A percentile compares a stretch with the other conserved stretches of the same genome.
Conservation (phyloP, 805 yeast species). For the Huiozyma naganishii region DNA sequence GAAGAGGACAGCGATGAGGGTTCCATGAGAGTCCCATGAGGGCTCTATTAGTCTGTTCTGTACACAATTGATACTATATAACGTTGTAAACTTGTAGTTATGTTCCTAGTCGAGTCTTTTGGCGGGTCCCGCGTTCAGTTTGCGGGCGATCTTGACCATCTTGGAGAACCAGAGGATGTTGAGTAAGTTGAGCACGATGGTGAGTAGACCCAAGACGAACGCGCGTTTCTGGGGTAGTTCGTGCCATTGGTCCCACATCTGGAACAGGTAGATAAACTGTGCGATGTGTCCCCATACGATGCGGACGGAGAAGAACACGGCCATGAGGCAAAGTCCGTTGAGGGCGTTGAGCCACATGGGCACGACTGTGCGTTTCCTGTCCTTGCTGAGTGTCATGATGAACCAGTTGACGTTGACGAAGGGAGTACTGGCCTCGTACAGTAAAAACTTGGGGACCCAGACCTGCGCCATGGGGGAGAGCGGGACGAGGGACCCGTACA, state of each 20-base stretch:
- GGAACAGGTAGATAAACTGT: constrained; percentile 39
- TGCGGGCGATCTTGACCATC: constrained; percentile 68
- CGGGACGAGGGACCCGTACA: constrained; percentile 56
- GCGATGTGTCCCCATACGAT: constrained; percentile 83
- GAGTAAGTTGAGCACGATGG: constrained; percentile 51
- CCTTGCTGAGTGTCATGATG: constrained; percentile 63
- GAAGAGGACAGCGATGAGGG: too few relatives aligned
- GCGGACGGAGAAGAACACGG: constrained; percentile 65
- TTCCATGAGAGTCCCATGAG: too few relatives aligned
- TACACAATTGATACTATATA: too few relatives aligned
- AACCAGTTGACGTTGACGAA: constrained; percentile 94
- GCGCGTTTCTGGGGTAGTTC: constrained; percentile 34
- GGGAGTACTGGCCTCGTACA: constrained; percentile 86
- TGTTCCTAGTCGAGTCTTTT: too few relatives aligned
- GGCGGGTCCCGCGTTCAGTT: constrained; percentile 24
- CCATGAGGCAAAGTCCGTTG: constrained; percentile 64
- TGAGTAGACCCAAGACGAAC: background rate
- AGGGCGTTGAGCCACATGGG: constrained; percentile 42
- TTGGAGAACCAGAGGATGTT: constrained; percentile 82
- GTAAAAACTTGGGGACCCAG: constrained; percentile 70
- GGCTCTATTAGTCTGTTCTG: too few relatives aligned
- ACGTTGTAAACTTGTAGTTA: too few relatives aligned
- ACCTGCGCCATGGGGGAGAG: constrained; percentile 69
- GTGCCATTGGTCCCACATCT: constrained; percentile 36
- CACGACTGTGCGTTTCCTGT: constrained; percentile 32